Base-by-base conservation (phyloP, 2,329 filamentous ascomycete genomes). In the Xylaria sp. region DNA sequence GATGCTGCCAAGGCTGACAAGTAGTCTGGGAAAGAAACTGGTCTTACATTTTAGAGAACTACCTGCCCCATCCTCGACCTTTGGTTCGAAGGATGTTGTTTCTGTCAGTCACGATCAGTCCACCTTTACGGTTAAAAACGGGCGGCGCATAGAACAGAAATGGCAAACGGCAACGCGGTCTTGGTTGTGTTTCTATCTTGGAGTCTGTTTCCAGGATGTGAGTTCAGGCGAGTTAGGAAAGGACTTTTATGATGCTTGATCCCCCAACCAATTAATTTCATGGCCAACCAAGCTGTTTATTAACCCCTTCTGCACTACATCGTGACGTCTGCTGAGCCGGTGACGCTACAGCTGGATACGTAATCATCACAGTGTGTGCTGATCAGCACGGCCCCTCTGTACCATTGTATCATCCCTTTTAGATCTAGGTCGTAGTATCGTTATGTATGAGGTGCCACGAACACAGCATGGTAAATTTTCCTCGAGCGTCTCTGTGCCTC, bases 1-100 rank as follows among this genome's bases (percentile, higher is more conserved):
- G 71, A 66, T 10, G 36, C 36, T 20, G 53, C 42, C 69, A 78
- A 78, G 60, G 65, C 70, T 42, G 71, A 67, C 67, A 77, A 76
- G 69, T 77, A 73, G 59, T 62, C 72, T 33, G 71, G 72, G 61
- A 70, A 73, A 65, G 57, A 28, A 28, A 56, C 20, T 10, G 33
- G 28, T 51, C 33, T 26, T 53, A 17, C 54, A 59, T 66, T 42
- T 67, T 46, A 66, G 65, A 66, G 65, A 66, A 65, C 48, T 53
- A 44, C 44, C 57, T n/a, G 46, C 59, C 59, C 60, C 65, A 36
- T 62, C 54, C 65, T 59, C 44, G 65, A 57, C 40, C 13, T 9
- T 38, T n/a, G 17, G 15, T 33, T 40, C 44, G 58, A 44, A 38
- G 57, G 51, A 61, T 69, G 60, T 57, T 72, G 57, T 66, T 73